Evolutionary conservation across 129 eudicot species (phyloP).

Genomic region (Cynara cardunculus): DNA sequence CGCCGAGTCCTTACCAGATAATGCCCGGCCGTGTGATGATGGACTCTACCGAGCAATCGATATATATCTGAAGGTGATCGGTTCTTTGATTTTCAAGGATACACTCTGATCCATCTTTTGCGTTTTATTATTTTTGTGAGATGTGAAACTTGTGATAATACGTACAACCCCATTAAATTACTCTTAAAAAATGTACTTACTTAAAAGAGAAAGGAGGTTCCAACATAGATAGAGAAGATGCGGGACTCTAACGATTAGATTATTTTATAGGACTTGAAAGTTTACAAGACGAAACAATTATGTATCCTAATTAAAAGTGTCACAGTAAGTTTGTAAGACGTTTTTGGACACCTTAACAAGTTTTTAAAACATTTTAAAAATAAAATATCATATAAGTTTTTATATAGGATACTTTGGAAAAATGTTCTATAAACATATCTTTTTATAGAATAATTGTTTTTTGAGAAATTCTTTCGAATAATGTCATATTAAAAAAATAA

Average conservation of each 20-base stretch:
- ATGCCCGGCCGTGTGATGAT: constrained; percentile 68
- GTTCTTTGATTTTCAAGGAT: neutral
- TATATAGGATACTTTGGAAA: neutral
- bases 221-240: too few relatives aligned
- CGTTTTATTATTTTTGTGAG: neutral
- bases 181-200: too few relatives aligned
- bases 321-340: neutral
- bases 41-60: constrained; percentile 86
- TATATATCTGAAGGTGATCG: constrained; percentile 70
- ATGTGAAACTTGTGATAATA: neutral
- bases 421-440: too few relatives aligned
- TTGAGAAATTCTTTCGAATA: neutral
- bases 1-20: constrained; percentile 67
- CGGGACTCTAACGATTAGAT: neutral
- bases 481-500: too few relatives aligned
- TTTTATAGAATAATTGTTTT: too few relatives aligned
- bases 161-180: neutral
- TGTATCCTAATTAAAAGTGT: neutral
- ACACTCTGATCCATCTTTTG: neutral
- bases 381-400: too few relatives aligned
- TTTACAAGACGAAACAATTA: neutral
- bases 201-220: neutral
- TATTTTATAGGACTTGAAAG: neutral
- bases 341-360: neutral
- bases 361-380: too few relatives aligned